Percentiles rank a stretch among this genome's conserved stretches.
Conservation (phyloP, 1,139 yeast species). For the Suhomyces bribrorum region DNA sequence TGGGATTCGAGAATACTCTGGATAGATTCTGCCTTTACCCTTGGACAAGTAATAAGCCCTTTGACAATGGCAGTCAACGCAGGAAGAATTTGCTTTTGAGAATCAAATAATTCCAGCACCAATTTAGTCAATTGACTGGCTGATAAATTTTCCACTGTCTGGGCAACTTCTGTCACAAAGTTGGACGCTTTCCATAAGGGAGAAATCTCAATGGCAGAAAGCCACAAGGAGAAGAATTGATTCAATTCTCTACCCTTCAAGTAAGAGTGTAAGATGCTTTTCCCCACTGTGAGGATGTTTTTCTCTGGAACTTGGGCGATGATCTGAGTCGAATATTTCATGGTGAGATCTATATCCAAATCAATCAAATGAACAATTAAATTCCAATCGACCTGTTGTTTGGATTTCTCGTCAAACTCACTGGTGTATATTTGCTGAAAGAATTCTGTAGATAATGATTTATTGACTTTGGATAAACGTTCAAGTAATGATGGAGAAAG, state of each 20-base stretch:
- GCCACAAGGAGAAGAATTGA: conserved; percentile 53
- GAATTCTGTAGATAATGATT: conserved; percentile 50
- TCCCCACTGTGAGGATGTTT: conserved; percentile 28
- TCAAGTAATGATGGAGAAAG: conserved; percentile 42
- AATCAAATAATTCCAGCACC: conserved; percentile 19
- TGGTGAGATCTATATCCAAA: conserved; percentile 54
- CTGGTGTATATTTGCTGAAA: conserved; percentile 34
- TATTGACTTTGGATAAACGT: conserved; percentile 39
- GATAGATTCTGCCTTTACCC: conserved; percentile 22
- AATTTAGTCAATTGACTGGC: conserved; percentile 41
- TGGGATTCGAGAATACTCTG: conserved; percentile 16
- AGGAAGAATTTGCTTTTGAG: conserved; percentile 18
- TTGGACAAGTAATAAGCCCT: conserved; percentile 36
- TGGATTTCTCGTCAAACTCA: conserved; percentile 24
- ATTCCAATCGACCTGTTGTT: conserved; percentile 38
- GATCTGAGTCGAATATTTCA: conserved; percentile 34
- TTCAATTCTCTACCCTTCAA: conserved; percentile 60
- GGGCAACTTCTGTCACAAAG: conserved; percentile 40
- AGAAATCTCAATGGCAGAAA: conserved; percentile 27
- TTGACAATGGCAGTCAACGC: conserved; percentile 38
- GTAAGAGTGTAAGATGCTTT: conserved; percentile 47
- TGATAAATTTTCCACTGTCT: conserved; percentile 45
- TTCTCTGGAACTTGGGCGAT: conserved; percentile 13
- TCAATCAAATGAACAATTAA: conserved; percentile 46
- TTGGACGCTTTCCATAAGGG: conserved; percentile 28